Conservation (phyloP, 2,329 filamentous ascomycete genomes). For the Fusarium compactum region DNA sequence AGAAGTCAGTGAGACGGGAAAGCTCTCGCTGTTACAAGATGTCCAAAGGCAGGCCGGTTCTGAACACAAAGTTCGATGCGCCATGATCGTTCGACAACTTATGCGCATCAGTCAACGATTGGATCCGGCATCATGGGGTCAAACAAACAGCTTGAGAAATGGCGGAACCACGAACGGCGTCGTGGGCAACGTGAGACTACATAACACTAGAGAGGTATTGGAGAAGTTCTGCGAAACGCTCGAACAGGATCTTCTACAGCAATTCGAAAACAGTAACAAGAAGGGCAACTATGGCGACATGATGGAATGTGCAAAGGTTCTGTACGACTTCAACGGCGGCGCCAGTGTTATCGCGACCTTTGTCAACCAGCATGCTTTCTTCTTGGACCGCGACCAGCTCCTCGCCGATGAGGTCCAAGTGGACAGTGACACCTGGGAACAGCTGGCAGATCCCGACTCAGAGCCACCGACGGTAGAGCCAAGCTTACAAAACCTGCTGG, state of each 20-base stretch:
- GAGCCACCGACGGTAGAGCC: conserved; percentile 93
- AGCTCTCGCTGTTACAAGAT: conserved; percentile 88
- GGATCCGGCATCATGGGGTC: conserved; percentile 79
- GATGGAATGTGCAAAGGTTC: conserved; percentile 94
- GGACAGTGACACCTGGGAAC: conserved; percentile 86
- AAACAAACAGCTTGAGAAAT: conserved; percentile 67
- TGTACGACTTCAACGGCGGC: conserved; percentile 96
- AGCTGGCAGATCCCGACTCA: conserved; percentile 91
- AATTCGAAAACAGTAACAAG: conserved; percentile 97
- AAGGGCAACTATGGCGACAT: conserved; percentile 97
- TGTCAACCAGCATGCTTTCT: conserved; percentile 99
- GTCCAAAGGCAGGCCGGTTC: conserved; percentile 85
- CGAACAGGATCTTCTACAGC: conserved; percentile 93
- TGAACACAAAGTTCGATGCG: conserved; percentile 93
- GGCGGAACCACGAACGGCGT: conserved; percentile 61
- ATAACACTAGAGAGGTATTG: conserved; percentile 86
- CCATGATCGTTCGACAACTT: conserved; percentile 91
- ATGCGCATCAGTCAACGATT: conserved; percentile 94
- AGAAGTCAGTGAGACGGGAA: conserved; percentile 90
- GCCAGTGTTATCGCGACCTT: conserved; percentile 95
- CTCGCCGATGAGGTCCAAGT: conserved; percentile 85
- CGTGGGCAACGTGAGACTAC: conserved; percentile 55
- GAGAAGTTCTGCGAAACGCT: conserved; percentile 97
- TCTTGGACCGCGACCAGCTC: conserved; percentile 94
- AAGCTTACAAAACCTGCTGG: conserved; percentile 89